Conservation (phyloP, 2,329 filamentous ascomycete genomes). For the Ophiostoma sp. region DNA sequence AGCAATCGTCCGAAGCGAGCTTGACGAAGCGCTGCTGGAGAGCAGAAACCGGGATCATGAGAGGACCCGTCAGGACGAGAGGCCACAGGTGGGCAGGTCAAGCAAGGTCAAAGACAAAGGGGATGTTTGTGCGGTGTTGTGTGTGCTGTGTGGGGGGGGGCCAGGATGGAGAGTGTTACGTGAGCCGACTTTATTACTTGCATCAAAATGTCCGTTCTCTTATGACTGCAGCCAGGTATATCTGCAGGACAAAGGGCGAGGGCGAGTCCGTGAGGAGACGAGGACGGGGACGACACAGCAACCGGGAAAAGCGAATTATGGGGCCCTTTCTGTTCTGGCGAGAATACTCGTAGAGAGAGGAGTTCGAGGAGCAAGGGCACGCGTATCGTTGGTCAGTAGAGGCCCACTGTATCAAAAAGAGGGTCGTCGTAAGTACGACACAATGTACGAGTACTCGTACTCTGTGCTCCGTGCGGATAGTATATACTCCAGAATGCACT, state of each 20-base stretch:
- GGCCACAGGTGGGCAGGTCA: conserved; percentile 1
- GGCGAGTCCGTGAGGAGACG: conserved; percentile 4
- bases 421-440: not conserved
- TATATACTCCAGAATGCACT: not conserved
- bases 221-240: conserved; percentile 2
- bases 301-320: conserved; percentile 11
- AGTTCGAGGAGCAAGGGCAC: not conserved
- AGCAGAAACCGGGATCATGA: not conserved
- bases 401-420: not conserved
- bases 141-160: conserved; percentile 1
- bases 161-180: conserved; percentile 7
- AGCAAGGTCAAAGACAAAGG: not conserved
- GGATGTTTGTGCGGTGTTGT: not conserved
- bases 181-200: conserved; percentile 8
- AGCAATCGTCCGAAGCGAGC: not conserved
- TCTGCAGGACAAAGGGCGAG: conserved; percentile 8
- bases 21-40: not conserved
- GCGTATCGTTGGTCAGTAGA: not conserved
- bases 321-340: conserved; percentile 9
- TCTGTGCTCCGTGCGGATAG: not conserved
- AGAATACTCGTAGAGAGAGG: conserved; percentile 9
- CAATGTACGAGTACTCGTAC: too few species aligned
- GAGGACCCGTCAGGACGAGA: conserved; percentile 3
- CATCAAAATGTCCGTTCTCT: conserved; percentile 2
- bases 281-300: conserved; percentile 13